Evolutionary conservation across 805 yeast genomes (phyloP).

Genomic region (Spathaspora boniae): DNA sequence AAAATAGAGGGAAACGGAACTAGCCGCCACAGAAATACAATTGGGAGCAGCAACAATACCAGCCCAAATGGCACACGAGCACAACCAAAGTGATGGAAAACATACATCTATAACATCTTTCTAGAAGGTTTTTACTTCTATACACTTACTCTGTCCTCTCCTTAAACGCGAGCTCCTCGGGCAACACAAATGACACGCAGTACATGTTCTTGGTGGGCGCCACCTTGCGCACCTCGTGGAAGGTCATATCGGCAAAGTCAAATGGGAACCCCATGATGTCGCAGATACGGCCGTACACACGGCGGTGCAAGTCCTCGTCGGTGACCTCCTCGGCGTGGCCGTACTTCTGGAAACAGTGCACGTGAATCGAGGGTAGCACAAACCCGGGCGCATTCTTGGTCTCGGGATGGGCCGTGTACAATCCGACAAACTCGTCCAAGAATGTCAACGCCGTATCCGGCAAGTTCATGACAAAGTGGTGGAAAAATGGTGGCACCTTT

Average conservation of each 20-base stretch:
- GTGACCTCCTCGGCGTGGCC: slow-evolving; percentile 65
- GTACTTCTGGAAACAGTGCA: slow-evolving; percentile 90
- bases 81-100: too few relatives aligned
- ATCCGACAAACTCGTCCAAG: slow-evolving; percentile 71
- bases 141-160: slow-evolving; percentile 8
- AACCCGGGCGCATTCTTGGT: slow-evolving; percentile 42
- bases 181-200: slow-evolving; percentile 76
- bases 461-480: slow-evolving; percentile 89
- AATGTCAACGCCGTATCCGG: slow-evolving; percentile 92
- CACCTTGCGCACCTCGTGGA: slow-evolving; percentile 88
- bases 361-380: slow-evolving; percentile 72
- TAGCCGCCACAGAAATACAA: too few relatives aligned
- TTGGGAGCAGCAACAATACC: too few relatives aligned
- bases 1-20: too few relatives aligned
- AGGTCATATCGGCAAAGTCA: slow-evolving; percentile 46
- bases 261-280: slow-evolving; percentile 44
- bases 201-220: slow-evolving; percentile 98
- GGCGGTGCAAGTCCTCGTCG: slow-evolving; percentile 59
- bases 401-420: slow-evolving; percentile 46
- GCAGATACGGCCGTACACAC: slow-evolving; percentile 55
- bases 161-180: slow-evolving; percentile 60
- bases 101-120: too few relatives aligned
- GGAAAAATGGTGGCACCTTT: slow-evolving; percentile 50
- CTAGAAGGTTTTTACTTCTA: slow-evolving; percentile 1
- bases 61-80: too few relatives aligned